Base-by-base conservation (phyloP, 2,329 filamentous ascomycete genomes). In the Chaetomiaceae sp. region DNA sequence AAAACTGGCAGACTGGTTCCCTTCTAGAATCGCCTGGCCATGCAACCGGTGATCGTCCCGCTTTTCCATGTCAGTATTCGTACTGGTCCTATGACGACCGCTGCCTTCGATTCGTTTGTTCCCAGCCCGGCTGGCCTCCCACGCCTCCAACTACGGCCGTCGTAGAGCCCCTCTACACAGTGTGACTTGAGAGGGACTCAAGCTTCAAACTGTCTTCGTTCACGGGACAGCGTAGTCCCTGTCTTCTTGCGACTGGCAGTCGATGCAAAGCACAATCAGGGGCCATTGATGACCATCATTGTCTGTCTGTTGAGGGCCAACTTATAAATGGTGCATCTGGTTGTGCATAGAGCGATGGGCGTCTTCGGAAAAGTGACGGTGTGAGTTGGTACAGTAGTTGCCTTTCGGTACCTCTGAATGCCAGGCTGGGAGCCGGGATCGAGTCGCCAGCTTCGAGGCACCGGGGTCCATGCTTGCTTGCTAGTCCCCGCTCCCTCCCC, bases 71-170 rank as follows among this genome's bases (percentile, higher is more conserved):
- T 43, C 52, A 27, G 43, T 44, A 53, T 54, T 58, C 57, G 57
- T 44, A 53, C 56, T 58, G 59, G 57, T 54, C 55, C 57, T 57
- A 27, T n/a, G 11, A n/a, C n/a, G n/a, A n/a, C n/a, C n/a, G n/a
- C n/a, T n/a, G n/a, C n/a, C n/a, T n/a, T n/a, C n/a, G n/a, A n/a
- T n/a, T n/a, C n/a, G n/a, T n/a, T n/a, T n/a, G n/a, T n/a, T n/a
- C n/a, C n/a, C n/a, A n/a, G n/a, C n/a, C n/a, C n/a, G n/a, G n/a
- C n/a, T n/a, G n/a, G n/a, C 11, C 14, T 16, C 16, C 14, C 11
- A 25, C 38, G 38, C 9, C 23, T 41, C 9, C 5, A 16, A n/a
- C n/a, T n/a, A n/a, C n/a, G 3, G 14, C 25, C 25, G 25, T 5
- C 5, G 25, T 4, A 16, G 4, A 38, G 44, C 56, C 37, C 42